Evolutionary conservation across 495 filamentous ascomycete genomes (phyloP).

Genomic region (Aspergillus ellipticus): DNA sequence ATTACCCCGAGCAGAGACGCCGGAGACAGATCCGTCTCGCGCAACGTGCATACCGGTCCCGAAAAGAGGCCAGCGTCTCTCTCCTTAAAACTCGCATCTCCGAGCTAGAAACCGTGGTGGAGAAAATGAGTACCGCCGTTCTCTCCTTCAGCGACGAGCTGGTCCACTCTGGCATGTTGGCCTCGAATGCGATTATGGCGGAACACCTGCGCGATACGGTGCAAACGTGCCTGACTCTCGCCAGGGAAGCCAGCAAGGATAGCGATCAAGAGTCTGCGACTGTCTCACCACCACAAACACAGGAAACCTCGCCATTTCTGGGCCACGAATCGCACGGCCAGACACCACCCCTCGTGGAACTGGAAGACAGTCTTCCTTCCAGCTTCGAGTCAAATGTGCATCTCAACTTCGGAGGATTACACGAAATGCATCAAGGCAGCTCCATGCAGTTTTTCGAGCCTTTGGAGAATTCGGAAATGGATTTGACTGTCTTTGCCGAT

Average conservation of each 20-base stretch:
- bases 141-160: conserved; percentile 62
- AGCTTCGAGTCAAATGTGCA: background rate
- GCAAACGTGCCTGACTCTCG: conserved; percentile 22
- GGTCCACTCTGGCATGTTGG: conserved; percentile 46
- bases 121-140: conserved; percentile 72
- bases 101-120: conserved; percentile 60
- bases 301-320: background rate
- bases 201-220: conserved; percentile 35
- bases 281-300: conserved; percentile 1
- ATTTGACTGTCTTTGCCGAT: conserved; percentile 51
- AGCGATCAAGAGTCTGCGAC: background rate
- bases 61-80: conserved; percentile 79
- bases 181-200: conserved; percentile 28
- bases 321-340: background rate
- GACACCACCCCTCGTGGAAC: background rate
- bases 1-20: conserved; percentile 53
- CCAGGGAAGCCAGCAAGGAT: conserved; percentile 17
- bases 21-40: conserved; percentile 85
- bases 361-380: background rate
- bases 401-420: background rate
- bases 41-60: conserved; percentile 77
- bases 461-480: conserved; percentile 48
- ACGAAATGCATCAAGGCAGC: background rate
- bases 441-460: background rate
- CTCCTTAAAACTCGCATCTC: conserved; percentile 64